A percentile compares a stretch with the other conserved stretches of the same genome.
Conservation (phyloP, 2,329 filamentous ascomycete species). For the Exophiala viscosa region DNA sequence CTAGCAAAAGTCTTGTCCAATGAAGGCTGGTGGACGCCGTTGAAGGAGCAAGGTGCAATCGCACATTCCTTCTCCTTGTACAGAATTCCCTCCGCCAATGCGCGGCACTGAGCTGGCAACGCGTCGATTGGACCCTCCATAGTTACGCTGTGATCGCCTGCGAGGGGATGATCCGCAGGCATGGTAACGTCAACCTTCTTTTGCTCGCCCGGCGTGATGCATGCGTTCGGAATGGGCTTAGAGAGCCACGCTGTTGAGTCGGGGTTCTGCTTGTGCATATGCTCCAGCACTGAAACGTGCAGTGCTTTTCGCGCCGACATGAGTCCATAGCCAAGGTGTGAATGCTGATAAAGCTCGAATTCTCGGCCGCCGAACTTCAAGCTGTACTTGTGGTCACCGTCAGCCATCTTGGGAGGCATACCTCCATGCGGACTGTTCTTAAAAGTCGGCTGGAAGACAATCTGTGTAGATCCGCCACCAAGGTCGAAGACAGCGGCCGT, state of each 20-base stretch:
- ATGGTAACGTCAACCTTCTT: constrained; percentile 71
- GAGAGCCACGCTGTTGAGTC: constrained; percentile 64
- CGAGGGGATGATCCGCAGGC: constrained; percentile 62
- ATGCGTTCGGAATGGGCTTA: constrained; percentile 74
- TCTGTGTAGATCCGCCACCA: constrained; percentile 94
- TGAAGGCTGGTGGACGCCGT: constrained; percentile 90
- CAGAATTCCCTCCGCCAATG: constrained; percentile 83
- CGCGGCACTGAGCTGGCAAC: constrained; percentile 81
- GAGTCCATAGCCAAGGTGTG: constrained; percentile 91
- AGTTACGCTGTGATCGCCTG: constrained; percentile 65
- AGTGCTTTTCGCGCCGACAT: constrained; percentile 91
- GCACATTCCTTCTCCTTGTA: constrained; percentile 79
- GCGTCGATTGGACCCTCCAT: constrained; percentile 79
- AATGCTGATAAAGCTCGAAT: constrained; percentile 96
- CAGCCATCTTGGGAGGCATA: constrained; percentile 77
- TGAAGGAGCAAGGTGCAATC: constrained; percentile 94
- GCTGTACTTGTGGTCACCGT: constrained; percentile 93
- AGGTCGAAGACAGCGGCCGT: constrained; percentile 96
- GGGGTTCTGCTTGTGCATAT: constrained; percentile 62
- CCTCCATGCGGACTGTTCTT: constrained; percentile 67
- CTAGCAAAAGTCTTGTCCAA: constrained; percentile 85
- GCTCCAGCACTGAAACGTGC: constrained; percentile 70
- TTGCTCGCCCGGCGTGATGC: constrained; percentile 75
- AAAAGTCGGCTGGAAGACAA: constrained; percentile 96
- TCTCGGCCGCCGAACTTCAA: constrained; percentile 85